phyloP scores from a whole-genome alignment of 75 land plant species.

The Isoetes taiwanensis region DNA sequence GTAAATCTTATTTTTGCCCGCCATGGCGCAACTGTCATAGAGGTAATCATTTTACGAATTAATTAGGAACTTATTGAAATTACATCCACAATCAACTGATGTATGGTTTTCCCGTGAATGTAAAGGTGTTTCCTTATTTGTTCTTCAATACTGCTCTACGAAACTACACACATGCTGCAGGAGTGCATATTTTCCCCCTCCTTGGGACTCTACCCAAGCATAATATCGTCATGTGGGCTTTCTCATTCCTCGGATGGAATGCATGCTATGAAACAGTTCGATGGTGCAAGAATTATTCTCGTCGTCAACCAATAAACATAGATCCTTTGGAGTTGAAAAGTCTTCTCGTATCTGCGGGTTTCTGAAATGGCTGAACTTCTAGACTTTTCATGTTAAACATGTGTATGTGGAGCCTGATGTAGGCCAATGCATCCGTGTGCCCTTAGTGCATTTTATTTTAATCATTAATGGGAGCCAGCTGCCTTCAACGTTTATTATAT shows the following conservation, averaged over 20 bases:
- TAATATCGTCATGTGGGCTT: constrained; percentile 12
- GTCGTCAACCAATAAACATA: constrained; percentile 21
- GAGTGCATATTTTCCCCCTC: constrained; percentile 18
- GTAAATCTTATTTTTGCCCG: constrained; percentile 32
- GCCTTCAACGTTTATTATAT: too few relatives aligned
- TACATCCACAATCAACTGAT: too few relatives aligned
- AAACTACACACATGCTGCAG: constrained; percentile 36
- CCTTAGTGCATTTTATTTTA: too few relatives aligned
- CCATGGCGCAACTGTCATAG: constrained; percentile 26
- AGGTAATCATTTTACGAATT: constrained; percentile 11
- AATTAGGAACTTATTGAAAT: too few relatives aligned
- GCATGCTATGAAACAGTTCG: constrained; percentile 14
- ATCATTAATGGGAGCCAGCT: too few relatives aligned
- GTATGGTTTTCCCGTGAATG: too few relatives aligned
- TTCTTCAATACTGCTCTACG: constrained; percentile 27
- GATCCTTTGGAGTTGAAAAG: constrained; percentile 18
- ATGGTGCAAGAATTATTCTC: constrained; percentile 39
- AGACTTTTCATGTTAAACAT: too few relatives aligned
- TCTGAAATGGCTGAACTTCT: too few relatives aligned
- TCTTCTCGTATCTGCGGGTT: too few relatives aligned
- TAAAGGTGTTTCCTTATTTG: constrained; percentile 38
- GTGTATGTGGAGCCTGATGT: too few relatives aligned
- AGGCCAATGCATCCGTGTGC: too few relatives aligned
- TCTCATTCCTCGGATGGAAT: constrained; percentile 30
- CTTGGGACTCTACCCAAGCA: constrained; percentile 22